A percentile compares a stretch with the other conserved stretches of the same genome.
Evolutionary conservation across 2,329 filamentous ascomycete species (phyloP).

Genomic region (Penicillium sp.): DNA sequence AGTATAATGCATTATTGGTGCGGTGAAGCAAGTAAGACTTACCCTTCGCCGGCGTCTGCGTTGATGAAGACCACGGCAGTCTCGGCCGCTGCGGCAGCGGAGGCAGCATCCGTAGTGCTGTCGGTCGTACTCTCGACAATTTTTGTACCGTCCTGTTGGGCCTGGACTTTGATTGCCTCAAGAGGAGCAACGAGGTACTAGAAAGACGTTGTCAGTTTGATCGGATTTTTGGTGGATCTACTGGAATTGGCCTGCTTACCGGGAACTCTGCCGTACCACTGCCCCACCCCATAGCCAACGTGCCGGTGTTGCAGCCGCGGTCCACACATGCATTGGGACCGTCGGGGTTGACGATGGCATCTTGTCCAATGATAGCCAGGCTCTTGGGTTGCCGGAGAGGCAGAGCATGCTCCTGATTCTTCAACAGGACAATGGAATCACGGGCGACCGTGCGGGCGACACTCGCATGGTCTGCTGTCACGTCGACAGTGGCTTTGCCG

Average conservation of each 20-base stretch:
- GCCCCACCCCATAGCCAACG: constrained; percentile 71
- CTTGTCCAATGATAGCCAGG: constrained; percentile 51
- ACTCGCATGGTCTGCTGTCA: constrained; percentile 40
- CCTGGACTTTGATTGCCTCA: constrained; percentile 41
- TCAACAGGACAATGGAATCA: constrained; percentile 48
- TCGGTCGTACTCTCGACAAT: constrained; percentile 41
- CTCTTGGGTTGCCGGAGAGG: constrained; percentile 48
- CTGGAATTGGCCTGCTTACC: constrained; percentile 1
- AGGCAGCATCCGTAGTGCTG: constrained; percentile 34
- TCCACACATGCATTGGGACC: constrained; percentile 57
- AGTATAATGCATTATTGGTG: background rate
- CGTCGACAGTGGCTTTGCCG: constrained; percentile 32
- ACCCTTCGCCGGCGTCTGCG: constrained; percentile 48
- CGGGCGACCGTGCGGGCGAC: constrained; percentile 44
- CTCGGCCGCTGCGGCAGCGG: constrained; percentile 38
- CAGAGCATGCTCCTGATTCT: constrained; percentile 44
- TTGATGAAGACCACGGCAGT: constrained; percentile 51
- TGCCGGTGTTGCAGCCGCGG: constrained; percentile 64
- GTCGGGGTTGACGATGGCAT: constrained; percentile 45
- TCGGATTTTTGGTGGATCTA: background rate
- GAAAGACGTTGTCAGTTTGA: background rate
- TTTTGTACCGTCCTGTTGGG: constrained; percentile 42
- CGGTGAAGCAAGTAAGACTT: background rate
- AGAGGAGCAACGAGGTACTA: constrained; percentile 46
- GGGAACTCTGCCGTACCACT: constrained; percentile 70